phyloP scores from a whole-genome alignment of 164 flowering plant genomes.

The Amborella trichopoda region DNA sequence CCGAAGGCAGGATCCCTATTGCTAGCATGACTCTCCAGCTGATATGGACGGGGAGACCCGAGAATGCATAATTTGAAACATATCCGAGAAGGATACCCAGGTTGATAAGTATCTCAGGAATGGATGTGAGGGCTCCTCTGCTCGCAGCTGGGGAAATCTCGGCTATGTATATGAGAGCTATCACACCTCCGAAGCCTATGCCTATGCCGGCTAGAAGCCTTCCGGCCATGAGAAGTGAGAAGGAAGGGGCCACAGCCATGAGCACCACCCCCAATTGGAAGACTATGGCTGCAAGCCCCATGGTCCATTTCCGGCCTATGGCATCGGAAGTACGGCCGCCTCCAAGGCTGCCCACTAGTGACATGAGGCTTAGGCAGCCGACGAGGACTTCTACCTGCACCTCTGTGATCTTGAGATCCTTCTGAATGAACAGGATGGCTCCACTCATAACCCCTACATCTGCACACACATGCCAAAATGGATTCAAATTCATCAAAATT shows the following conservation, averaged over 20 bases:
- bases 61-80: slow-evolving; percentile 11
- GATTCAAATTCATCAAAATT: no score
- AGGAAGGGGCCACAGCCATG: slow-evolving; percentile 12
- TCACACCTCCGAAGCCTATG: slow-evolving; percentile 12
- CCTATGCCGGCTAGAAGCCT: slow-evolving; percentile 13
- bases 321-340: slow-evolving; percentile 14
- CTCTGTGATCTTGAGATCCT: slow-evolving; percentile 7
- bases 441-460: slow-evolving; percentile 17
- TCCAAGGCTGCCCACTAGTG: slow-evolving; percentile 5
- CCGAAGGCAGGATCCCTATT: slow-evolving; percentile 9
- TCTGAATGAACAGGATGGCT: slow-evolving; percentile 6
- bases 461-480: no score
- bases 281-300: slow-evolving; percentile 7
- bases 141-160: slow-evolving; percentile 12
- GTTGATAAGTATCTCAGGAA: slow-evolving; percentile 16
- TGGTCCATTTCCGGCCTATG: slow-evolving; percentile 15
- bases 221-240: slow-evolving; percentile 13
- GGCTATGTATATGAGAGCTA: slow-evolving; percentile 14
- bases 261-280: slow-evolving; percentile 10
- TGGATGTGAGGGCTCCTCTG: slow-evolving; percentile 14
- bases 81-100: slow-evolving; percentile 10
- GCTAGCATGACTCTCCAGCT: slow-evolving; percentile 16
- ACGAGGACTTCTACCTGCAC: slow-evolving; percentile 4
- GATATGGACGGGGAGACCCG: slow-evolving; percentile 8
- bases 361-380: slow-evolving; percentile 9